A percentile compares a stretch with the other conserved stretches of the same genome.
phyloP scores from a whole-genome alignment of 2,329 filamentous ascomycete genomes.

The Ceratocystis diversiconidia region DNA sequence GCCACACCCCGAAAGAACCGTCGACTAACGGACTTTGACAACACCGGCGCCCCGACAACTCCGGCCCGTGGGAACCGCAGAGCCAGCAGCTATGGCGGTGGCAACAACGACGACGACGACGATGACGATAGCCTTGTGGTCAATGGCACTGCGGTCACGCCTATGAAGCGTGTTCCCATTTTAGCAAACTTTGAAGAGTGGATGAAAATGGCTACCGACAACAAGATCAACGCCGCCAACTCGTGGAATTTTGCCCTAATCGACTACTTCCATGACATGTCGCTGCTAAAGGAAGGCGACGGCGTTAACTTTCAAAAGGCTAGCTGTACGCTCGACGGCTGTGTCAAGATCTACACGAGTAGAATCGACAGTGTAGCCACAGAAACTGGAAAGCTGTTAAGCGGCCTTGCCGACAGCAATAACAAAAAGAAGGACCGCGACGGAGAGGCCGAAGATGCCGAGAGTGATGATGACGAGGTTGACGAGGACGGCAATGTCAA shows the following conservation, averaged over 20 bases:
- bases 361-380: conserved; percentile 96
- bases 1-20: conserved; percentile 55
- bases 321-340: conserved; percentile 91
- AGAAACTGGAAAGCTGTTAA: conserved; percentile 87
- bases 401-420: conserved; percentile 78
- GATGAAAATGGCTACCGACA: conserved; percentile 99
- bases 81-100: conserved; percentile 23
- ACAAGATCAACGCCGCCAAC: conserved; percentile 95
- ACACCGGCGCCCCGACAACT: conserved; percentile 40
- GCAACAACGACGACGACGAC: conserved; percentile 32
- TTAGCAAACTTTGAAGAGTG: conserved; percentile 98
- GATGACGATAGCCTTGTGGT: conserved; percentile 51
- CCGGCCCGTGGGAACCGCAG: conserved; percentile 34
- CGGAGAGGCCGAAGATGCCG: conserved; percentile 46
- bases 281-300: conserved; percentile 84
- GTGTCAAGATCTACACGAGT: conserved; percentile 98
- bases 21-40: conserved; percentile 44
- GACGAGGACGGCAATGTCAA: conserved; percentile 45
- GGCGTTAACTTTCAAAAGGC: conserved; percentile 98
- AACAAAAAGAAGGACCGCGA: conserved; percentile 56
- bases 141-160: conserved; percentile 66
- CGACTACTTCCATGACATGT: conserved; percentile 99
- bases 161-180: conserved; percentile 90
- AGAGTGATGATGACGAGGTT: conserved; percentile 44
- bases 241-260: conserved; percentile 99